phyloP scores from a whole-genome alignment of 2,329 filamentous ascomycete species.

The Ciborinia camelliae region DNA sequence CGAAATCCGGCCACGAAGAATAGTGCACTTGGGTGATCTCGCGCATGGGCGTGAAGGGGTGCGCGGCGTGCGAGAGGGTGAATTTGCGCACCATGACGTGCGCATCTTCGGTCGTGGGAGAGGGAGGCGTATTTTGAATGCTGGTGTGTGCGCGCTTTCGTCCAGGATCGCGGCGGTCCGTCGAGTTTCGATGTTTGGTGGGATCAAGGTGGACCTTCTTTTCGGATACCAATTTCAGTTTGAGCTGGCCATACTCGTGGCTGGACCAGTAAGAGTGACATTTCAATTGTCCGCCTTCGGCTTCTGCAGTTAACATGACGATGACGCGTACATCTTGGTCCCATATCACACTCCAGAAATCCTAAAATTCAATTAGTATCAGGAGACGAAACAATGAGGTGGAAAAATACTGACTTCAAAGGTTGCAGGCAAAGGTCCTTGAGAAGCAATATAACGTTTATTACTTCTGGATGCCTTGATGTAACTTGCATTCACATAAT shows the following conservation, averaged over 20 bases:
- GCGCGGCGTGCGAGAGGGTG: conserved; percentile 68
- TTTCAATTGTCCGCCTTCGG: conserved; percentile 89
- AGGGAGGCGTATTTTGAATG: conserved; percentile 40
- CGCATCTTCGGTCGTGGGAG: conserved; percentile 54
- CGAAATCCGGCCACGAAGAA: conserved; percentile 95
- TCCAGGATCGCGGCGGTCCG: conserved; percentile 40
- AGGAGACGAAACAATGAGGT: conserved; percentile 13
- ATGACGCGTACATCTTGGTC: conserved; percentile 93
- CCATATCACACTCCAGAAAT: conserved; percentile 98
- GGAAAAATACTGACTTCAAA: conserved; percentile 64
- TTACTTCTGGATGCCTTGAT: conserved; percentile 76
- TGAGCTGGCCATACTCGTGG: conserved; percentile 72
- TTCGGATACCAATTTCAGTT: conserved; percentile 74
- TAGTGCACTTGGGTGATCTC: conserved; percentile 96
- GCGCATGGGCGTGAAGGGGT: conserved; percentile 81
- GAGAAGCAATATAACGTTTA: conserved; percentile 92
- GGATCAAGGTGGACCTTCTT: conserved; percentile 74
- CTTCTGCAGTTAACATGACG: conserved; percentile 93
- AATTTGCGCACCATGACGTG: conserved; percentile 86
- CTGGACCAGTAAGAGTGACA: conserved; percentile 91
- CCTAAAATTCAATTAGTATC: conserved; percentile 48
- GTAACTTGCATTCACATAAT: conserved; percentile 95
- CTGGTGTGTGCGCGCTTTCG: conserved; percentile 55
- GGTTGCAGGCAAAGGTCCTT: conserved; percentile 87
- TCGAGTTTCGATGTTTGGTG: conserved; percentile 45